Base-by-base conservation (phyloP, 768 basidiomycete genomes). In the Crassisporium funariophilum region DNA sequence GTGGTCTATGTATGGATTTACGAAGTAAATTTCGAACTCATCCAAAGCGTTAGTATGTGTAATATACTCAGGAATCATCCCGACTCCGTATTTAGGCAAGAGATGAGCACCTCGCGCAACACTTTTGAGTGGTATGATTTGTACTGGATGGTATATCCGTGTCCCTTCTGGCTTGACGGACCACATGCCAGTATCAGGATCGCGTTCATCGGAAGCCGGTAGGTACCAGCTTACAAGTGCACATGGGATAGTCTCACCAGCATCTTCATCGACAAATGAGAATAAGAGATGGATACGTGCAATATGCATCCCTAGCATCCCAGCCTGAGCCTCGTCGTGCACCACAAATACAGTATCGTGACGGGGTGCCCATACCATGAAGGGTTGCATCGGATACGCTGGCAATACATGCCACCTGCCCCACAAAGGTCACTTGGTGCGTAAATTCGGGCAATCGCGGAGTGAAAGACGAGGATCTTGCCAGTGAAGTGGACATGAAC, bases 131-230 rank as follows among this genome's bases (percentile, higher is more conserved):
- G 50, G 45, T 15, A 66, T 52, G 8, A 66, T 56, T 5, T 44
- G 48, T 4, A 60, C 15, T 19, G 47, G 38, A 19, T 24, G 35
- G 20, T 15, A 9, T n/a, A 11, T 13, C 41, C 19, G 46, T 35
- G 25, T 38, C 4, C 34, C 41, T 20, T 68, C 65, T 2, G 52
- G 54, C 22, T 59, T 42, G 0, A 69, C 61, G 0, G 56, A 41
- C 66, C 61, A 67, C 60, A 69, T 59, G 1, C 67, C 65, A 2
- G 63, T 67, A 19, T 55, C 46, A 2, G 44, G 36, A 54, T 66
- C 64, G 0, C 51, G 59, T n/a, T 41, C 41, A n/a, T 63, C 43
- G 1, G 42, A 46, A 10, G 44, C 46, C 9, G 24, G 45, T 4
- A 36, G 21, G 23, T 62, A 56, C 64, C 66, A 65, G 11, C 56